A percentile compares a stretch with the other conserved stretches of the same genome.
These are phyloP conservation scores for Cladophialophora yegresii DNA, from an alignment of 2,329 filamentous ascomycete genomes.

Conservation along the genomic window DNA sequence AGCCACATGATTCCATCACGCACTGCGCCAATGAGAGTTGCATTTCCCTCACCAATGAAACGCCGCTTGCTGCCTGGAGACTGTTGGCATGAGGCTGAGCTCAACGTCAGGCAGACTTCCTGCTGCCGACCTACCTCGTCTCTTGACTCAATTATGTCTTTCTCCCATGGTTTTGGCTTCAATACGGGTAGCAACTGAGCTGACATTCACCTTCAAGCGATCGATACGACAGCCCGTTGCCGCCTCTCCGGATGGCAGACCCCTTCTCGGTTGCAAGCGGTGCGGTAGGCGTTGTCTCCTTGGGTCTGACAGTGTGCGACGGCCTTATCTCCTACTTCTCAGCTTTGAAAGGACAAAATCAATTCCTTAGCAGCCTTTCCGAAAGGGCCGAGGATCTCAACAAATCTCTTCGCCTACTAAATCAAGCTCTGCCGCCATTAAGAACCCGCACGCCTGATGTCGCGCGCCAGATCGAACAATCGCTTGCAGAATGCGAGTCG, in stretches of 20 bases:
- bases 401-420: background rate
- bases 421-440: constrained; percentile 6
- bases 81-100: background rate
- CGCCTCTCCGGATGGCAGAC: constrained; percentile 1
- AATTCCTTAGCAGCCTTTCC: constrained; percentile 11
- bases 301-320: constrained; percentile 15
- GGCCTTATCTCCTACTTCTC: constrained; percentile 10
- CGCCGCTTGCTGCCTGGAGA: background rate
- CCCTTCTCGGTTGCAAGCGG: constrained; percentile 12
- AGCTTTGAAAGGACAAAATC: constrained; percentile 7
- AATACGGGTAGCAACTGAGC: background rate
- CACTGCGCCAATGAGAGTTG: constrained; percentile 1
- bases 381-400: constrained; percentile 2
- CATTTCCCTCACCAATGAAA: constrained; percentile 3
- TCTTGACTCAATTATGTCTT: background rate
- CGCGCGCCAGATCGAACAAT: constrained; percentile 5
- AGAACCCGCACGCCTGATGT: constrained; percentile 1
- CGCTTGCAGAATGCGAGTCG: background rate
- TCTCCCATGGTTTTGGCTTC: background rate
- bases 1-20: background rate
- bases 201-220: background rate
- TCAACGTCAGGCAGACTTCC: background rate
- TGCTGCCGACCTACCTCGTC: background rate
- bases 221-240: background rate
- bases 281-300: constrained; percentile 13